phyloP scores from a whole-genome alignment of 495 filamentous ascomycete species.

The Letharia lupina region DNA sequence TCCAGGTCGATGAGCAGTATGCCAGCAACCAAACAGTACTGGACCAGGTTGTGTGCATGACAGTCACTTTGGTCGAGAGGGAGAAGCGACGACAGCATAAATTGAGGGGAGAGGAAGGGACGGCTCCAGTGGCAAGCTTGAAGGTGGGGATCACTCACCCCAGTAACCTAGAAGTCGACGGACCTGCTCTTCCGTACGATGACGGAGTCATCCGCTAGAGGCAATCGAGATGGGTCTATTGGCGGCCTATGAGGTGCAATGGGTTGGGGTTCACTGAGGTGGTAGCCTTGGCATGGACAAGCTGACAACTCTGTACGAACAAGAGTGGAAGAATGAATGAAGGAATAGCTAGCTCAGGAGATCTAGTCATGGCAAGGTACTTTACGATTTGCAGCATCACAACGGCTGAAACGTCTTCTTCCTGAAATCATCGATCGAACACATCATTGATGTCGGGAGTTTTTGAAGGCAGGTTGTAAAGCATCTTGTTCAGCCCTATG shows the following conservation, averaged over 20 bases:
- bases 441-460: background rate
- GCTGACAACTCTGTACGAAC: background rate
- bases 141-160: background rate
- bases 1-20: background rate
- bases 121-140: conserved; percentile 4
- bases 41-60: conserved; percentile 1
- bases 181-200: background rate
- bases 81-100: background rate
- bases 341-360: background rate
- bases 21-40: background rate
- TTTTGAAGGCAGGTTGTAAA: background rate
- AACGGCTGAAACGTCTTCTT: background rate
- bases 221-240: background rate
- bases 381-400: background rate
- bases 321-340: background rate
- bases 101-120: background rate
- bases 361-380: background rate
- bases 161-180: background rate
- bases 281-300: background rate
- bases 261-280: background rate
- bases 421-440: background rate
- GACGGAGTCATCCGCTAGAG: background rate
- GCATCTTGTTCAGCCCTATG: background rate
- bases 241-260: background rate
- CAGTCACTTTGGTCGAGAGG: conserved; percentile 3